Conservation (phyloP, 805 yeast species). For the Starmerella apis region DNA sequence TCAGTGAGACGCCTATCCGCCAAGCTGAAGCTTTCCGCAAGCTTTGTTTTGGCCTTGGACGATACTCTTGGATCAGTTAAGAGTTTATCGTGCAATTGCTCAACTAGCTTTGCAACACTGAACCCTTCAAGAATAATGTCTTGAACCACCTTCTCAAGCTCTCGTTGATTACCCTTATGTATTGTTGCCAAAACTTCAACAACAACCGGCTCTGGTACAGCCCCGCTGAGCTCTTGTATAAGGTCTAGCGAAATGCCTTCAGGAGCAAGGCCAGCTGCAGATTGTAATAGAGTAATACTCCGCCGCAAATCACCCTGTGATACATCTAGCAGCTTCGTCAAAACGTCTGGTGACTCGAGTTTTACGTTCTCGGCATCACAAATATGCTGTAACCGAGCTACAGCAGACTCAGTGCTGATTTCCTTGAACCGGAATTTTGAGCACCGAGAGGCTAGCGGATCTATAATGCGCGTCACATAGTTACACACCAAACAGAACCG, state of each 20-base stretch:
- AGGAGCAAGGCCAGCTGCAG: conserved; percentile 39
- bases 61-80: conserved; percentile 44
- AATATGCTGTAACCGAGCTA: conserved; percentile 54
- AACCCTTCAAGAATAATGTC: conserved; percentile 57
- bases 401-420: conserved; percentile 60
- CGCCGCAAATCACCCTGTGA: conserved; percentile 86
- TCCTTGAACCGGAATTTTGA: conserved; percentile 86
- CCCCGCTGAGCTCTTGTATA: conserved; percentile 67
- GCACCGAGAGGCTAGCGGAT: conserved; percentile 92
- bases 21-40: conserved; percentile 57
- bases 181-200: conserved; percentile 35
- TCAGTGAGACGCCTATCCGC: conserved; percentile 64
- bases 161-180: conserved; percentile 28
- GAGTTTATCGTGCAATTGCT: conserved; percentile 60
- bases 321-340: conserved; percentile 55
- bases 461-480: conserved; percentile 91
- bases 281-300: conserved; percentile 82
- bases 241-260: conserved; percentile 36
- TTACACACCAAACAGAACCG: conserved; percentile 92
- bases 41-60: conserved; percentile 49
- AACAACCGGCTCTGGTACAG: conserved; percentile 46
- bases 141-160: conserved; percentile 36
- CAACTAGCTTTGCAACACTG: conserved; percentile 63
- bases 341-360: conserved; percentile 39
- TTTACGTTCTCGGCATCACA: conserved; percentile 41